Evolutionary conservation across 2,329 filamentous ascomycete genomes (phyloP).

Genomic region (Helotiales sp.): DNA sequence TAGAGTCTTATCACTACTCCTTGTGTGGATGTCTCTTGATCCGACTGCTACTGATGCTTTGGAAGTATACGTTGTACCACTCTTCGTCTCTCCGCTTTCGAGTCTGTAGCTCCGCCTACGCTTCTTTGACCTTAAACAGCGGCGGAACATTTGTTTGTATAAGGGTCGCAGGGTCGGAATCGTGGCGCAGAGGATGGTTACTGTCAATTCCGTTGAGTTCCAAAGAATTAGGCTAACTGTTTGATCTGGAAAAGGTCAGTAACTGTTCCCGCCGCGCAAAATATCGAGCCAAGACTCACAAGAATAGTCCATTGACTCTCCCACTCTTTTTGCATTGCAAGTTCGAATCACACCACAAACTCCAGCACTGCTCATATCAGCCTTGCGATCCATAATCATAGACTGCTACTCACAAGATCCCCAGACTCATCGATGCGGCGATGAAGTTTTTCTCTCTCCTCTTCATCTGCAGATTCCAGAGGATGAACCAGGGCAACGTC

Average conservation of each 20-base stretch:
- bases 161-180: conserved; percentile 33
- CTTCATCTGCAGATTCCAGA: conserved; percentile 38
- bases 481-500: conserved; percentile 40
- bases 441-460: conserved; percentile 40
- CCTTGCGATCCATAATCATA: not conserved
- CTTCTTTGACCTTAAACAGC: not conserved
- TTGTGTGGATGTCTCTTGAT: not conserved
- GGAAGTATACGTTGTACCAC: not conserved
- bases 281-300: no score
- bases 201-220: conserved; percentile 39
- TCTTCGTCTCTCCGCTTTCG: not conserved
- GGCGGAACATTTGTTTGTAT: conserved; percentile 13
- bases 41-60: not conserved
- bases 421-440: conserved; percentile 39
- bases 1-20: not conserved
- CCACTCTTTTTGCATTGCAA: not conserved
- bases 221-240: conserved; percentile 45
- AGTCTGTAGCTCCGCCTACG: not conserved
- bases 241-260: conserved; percentile 8
- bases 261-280: no score
- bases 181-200: conserved; percentile 35
- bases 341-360: not conserved
- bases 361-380: not conserved
- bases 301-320: not conserved
- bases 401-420: conserved; percentile 31